Conservation (phyloP, 441 rosid genomes). For the Geranium incanum region DNA sequence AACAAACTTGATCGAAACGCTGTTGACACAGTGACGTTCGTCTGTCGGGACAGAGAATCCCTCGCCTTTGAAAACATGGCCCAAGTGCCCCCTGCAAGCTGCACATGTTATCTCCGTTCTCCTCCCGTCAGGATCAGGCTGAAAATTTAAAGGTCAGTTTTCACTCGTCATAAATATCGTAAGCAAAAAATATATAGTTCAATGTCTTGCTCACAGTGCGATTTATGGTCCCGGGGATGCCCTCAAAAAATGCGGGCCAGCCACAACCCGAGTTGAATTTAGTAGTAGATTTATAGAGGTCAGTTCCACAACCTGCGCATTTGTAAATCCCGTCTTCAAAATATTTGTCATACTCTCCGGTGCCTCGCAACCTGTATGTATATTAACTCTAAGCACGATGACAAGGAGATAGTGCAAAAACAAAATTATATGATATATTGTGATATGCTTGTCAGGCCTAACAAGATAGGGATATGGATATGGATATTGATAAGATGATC, state of each 20-base stretch:
- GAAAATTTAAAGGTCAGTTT: constrained; percentile 12
- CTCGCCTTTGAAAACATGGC: constrained; percentile 47
- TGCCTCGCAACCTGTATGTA: constrained; percentile 27
- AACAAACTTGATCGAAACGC: constrained; percentile 37
- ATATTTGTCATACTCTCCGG: constrained; percentile 39
- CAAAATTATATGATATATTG: not conserved
- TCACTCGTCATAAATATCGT: not conserved
- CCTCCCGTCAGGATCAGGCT: constrained; percentile 48
- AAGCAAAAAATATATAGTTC: not conserved
- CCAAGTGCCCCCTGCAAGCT: constrained; percentile 44
- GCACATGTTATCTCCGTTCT: constrained; percentile 43
- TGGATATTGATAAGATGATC: too few relatives aligned
- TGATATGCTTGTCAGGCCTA: too few relatives aligned
- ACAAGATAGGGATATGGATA: too few relatives aligned
- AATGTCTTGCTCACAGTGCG: constrained; percentile 35
- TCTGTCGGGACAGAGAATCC: constrained; percentile 34
- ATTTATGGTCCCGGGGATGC: constrained; percentile 57
- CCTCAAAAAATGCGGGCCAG: constrained; percentile 81
- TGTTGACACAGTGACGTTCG: constrained; percentile 45
- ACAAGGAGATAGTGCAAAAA: not conserved
- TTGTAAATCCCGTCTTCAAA: constrained; percentile 45
- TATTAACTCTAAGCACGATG: not conserved
- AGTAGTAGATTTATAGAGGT: constrained; percentile 51
- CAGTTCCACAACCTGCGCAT: constrained; percentile 58
- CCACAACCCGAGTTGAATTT: constrained; percentile 73